Evolutionary conservation across 2,329 filamentous ascomycete species (phyloP).

Genomic region (Claviceps pazoutovae): DNA sequence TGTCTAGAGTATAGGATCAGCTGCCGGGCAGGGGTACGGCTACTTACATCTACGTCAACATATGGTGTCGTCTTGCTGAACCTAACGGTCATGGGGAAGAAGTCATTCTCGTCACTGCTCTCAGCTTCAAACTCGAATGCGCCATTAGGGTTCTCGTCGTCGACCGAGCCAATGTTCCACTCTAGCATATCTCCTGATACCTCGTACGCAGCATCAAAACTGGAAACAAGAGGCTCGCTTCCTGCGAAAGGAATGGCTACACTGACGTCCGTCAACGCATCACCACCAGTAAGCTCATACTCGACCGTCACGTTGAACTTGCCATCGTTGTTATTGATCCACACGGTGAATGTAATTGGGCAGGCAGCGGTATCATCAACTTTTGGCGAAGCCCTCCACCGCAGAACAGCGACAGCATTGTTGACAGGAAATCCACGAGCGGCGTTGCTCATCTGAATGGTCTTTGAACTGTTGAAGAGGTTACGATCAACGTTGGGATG

Average conservation of each 20-base stretch:
- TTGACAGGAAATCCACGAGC: conserved; percentile 87
- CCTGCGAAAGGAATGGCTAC: conserved; percentile 79
- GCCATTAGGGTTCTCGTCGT: conserved; percentile 68
- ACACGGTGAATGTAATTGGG: conserved; percentile 92
- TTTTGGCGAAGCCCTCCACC: conserved; percentile 80
- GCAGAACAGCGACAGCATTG: conserved; percentile 80
- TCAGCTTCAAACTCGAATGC: conserved; percentile 93
- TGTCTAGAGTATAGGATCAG: background rate
- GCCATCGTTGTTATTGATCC: conserved; percentile 80
- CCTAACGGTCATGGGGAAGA: conserved; percentile 91
- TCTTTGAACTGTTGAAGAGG: conserved; percentile 67
- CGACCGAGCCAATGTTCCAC: conserved; percentile 81
- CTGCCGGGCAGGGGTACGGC: background rate
- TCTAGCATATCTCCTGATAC: conserved; percentile 85
- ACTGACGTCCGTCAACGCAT: conserved; percentile 67
- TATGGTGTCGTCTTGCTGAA: conserved; percentile 81
- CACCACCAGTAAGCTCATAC: conserved; percentile 78
- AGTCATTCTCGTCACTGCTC: conserved; percentile 77
- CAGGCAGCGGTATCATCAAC: conserved; percentile 66
- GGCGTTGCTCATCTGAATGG: conserved; percentile 80
- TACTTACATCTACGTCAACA: conserved; percentile 83
- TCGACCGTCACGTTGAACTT: conserved; percentile 87
- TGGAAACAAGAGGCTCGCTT: conserved; percentile 76
- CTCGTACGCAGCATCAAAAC: conserved; percentile 88
- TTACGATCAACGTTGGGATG: conserved; percentile 93